Percentiles rank a stretch among this genome's conserved stretches.
These are phyloP conservation scores for Melaleuca quinquenervia DNA, from an alignment of 345 rosid species.

Conservation along the genomic window DNA sequence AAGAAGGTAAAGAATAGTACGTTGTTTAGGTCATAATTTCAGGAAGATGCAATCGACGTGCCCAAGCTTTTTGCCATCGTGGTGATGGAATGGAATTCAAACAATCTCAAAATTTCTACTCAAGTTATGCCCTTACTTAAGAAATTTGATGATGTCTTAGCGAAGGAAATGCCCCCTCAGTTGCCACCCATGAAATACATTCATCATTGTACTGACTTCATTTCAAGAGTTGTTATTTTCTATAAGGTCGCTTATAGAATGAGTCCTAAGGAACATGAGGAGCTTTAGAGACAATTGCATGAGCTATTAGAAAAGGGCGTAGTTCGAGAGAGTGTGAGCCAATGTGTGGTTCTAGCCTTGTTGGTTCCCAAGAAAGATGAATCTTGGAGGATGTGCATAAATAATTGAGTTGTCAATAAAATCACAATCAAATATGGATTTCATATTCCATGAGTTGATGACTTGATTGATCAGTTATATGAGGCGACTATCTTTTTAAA, in stretches of 20 bases:
- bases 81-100: background rate
- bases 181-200: background rate
- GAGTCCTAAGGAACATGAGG: background rate
- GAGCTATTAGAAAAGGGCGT: background rate
- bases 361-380: conserved; percentile 2
- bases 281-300: background rate
- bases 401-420: background rate
- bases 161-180: background rate
- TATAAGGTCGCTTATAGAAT: background rate
- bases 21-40: background rate
- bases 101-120: too few species aligned
- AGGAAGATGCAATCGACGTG: background rate
- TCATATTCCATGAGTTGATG: background rate
- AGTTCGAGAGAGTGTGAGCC: conserved; percentile 1
- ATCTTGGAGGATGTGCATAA: conserved; percentile 1
- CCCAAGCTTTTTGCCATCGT: background rate
- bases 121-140: background rate
- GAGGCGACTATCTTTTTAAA: background rate
- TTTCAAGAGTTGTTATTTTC: background rate
- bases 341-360: background rate
- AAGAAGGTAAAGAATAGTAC: background rate
- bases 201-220: too few species aligned
- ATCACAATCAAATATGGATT: background rate
- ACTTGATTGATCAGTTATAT: background rate
- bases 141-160: background rate